A percentile compares a stretch with the other conserved stretches of the same genome.
Conservation (phyloP, 176 grass and related monocot species). For the Elymus sibiricus region DNA sequence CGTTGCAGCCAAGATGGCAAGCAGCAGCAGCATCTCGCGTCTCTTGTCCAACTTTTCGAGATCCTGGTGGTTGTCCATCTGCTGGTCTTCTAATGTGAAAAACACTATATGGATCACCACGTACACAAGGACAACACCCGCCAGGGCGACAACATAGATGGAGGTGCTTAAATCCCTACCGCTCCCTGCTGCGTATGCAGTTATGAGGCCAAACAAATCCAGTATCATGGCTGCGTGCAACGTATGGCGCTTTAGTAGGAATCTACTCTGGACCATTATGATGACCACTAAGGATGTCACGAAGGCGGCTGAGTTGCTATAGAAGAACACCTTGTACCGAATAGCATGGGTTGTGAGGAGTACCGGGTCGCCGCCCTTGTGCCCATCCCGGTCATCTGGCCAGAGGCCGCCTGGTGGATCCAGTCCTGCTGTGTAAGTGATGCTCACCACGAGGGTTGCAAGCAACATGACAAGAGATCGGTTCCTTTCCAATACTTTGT, state of each 20-base stretch:
- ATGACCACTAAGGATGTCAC: conserved; percentile 32
- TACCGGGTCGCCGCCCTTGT: neutral
- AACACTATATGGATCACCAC: neutral
- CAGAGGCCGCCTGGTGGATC: conserved; percentile 37
- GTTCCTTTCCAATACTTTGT: neutral
- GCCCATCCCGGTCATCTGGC: neutral
- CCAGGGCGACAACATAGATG: conserved; percentile 3
- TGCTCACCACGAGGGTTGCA: conserved; percentile 20
- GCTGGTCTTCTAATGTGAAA: neutral
- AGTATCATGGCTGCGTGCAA: conserved; percentile 1
- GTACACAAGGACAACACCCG: neutral
- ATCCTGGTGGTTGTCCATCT: no score
- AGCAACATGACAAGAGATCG: conserved; percentile 9
- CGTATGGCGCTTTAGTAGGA: neutral
- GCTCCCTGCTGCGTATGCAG: conserved; percentile 22
- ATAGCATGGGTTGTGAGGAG: neutral
- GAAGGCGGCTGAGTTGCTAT: conserved; percentile 25
- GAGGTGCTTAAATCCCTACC: conserved; percentile 2
- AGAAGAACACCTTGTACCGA: conserved; percentile 30
- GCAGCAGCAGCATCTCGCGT: conserved; percentile 17
- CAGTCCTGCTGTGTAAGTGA: conserved; percentile 33
- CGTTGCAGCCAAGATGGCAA: neutral
- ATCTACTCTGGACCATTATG: conserved; percentile 3
- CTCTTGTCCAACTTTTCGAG: neutral
- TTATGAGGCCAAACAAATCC: conserved; percentile 27